Base-by-base conservation (phyloP, 2,329 filamentous ascomycete species). In the Talaromyces sp. region DNA sequence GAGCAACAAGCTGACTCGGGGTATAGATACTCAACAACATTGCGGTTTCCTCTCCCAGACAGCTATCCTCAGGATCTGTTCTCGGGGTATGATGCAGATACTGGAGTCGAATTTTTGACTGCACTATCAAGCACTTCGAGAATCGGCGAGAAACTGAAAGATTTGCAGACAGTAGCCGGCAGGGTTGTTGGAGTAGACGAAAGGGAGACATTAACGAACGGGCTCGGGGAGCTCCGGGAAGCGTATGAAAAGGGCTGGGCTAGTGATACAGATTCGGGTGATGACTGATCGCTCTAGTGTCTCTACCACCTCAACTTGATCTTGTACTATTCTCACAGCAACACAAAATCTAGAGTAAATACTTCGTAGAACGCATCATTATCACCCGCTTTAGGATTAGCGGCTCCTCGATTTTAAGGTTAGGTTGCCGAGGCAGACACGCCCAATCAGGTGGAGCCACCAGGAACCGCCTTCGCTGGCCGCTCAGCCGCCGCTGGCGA, bases 171-270 rank as follows among this genome's bases (percentile, higher is more conserved):
- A 24, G 80, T 89, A 13, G 86, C 89, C 13, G 77, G 83, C 17
- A 83, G 87, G 63, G 81, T 61, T 74, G 80, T 93, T 17, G 80
- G 81, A 0, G 68, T 93, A 3, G 91, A 96, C 62, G 93, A 98
- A 69, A 84, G 93, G 49, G 95, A 99, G 75, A 81, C 81, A 2
- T 80, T 98, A n/a, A 85, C 86, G 52, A 95, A 96, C 70, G 87
- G 89, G 13, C 80, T 99, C 43, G 86, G 89, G 26, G 88, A 90
- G 62, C 87, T 98, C 68, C 88, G 89, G 1, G 93, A 96, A 69
- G 90, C 90, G 62, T 98, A 97, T 72, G 87, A 91, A 66, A 90
- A 95, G 63, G 91, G 91, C 1, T 96, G 91, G 90, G 87, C 86
- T 13, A 91, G 89, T 68, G 91, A 87, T 58, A 75, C 72, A 21